Base-by-base conservation (phyloP, 176 grass and related monocot genomes). In the Raddia guianensis region DNA sequence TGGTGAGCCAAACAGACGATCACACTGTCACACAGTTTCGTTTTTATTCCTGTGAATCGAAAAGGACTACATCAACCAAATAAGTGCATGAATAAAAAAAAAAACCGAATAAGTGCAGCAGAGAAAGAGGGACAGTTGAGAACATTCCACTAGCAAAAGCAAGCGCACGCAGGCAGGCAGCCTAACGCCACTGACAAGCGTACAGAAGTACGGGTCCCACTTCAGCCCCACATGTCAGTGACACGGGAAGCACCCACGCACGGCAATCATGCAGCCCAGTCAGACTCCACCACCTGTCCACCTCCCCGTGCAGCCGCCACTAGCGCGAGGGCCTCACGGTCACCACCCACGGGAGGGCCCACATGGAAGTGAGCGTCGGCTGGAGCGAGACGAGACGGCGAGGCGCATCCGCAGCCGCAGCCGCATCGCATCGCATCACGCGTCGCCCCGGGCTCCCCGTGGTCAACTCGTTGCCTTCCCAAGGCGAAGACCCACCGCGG, bases 381-480 rank as follows among this genome's bases (percentile, higher is more conserved):
- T 60, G 37, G 37, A 18, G 43, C 43, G 60, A 59, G n/a, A 63
- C 37, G 37, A 40, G 34, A 63, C 0, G 59, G 1, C 60, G 15
- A 33, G 13, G 14, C 18, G 55, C 12, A 16, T 15, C 48, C 48
- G 16, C 47, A 3, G 8, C 0, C 32, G n/a, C 12, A 9, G 8
- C 0, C 32, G n/a, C 12, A 9, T 1, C 33, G n/a, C 12, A 9
- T 1, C 33, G 56, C 52, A 56, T 59, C 67, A 45, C 79, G 50
- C 32, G 68, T 67, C 35, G 21, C 74, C 63, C 35, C 59, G 59
- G 15, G 46, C 46, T 57, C 79, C 73, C 8, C 81, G 75, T 80
- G 82, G 87, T 89, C 87, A 89, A 80, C 82, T 80, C 61, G 80
- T 35, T 60, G 72, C 70, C 63, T 50, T 14, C 66, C 27, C 13